A percentile compares a stretch with the other conserved stretches of the same genome.
Conservation (phyloP, 768 basidiomycete genomes). For the Auricularia sp. region DNA sequence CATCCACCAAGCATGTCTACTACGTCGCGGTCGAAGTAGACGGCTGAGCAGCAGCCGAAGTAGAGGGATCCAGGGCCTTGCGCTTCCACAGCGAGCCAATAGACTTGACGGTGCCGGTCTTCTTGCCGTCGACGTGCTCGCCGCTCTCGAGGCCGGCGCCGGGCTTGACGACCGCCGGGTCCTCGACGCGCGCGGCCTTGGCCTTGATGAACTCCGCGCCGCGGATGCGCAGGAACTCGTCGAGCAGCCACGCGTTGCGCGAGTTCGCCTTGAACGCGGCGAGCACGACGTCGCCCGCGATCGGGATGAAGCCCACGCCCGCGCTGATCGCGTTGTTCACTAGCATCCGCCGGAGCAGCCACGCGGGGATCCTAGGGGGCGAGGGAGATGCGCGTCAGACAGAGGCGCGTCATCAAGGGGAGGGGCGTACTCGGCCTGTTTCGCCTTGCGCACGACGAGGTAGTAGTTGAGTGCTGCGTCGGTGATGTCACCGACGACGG, state of each 20-base stretch:
- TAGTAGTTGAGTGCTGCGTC: constrained; percentile 59
- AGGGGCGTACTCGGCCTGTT: constrained; percentile 50
- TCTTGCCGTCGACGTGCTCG: constrained; percentile 23
- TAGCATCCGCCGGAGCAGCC: constrained; percentile 67
- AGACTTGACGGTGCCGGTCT: neutral
- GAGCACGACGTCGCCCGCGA: constrained; percentile 66
- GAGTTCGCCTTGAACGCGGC: constrained; percentile 82
- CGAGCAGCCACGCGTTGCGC: constrained; percentile 76
- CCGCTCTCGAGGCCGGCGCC: constrained; percentile 39
- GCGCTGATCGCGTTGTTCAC: constrained; percentile 65
- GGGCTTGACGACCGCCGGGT: constrained; percentile 41
- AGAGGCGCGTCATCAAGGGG: neutral
- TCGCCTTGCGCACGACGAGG: constrained; percentile 68
- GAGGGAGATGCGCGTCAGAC: neutral
- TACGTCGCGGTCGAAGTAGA: too few species aligned
- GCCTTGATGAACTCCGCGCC: constrained; percentile 59
- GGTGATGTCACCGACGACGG: constrained; percentile 57
- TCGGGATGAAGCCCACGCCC: constrained; percentile 55
- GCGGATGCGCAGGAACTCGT: constrained; percentile 72
- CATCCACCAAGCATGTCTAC: too few species aligned
- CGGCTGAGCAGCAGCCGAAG: too few species aligned
- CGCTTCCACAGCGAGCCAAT: neutral
- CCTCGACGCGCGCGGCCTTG: constrained; percentile 13
- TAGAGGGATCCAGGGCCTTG: neutral
- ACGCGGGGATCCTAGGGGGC: constrained; percentile 34